Evolutionary conservation across 2,329 filamentous ascomycete species (phyloP).

Genomic region (Fusarium sp.): DNA sequence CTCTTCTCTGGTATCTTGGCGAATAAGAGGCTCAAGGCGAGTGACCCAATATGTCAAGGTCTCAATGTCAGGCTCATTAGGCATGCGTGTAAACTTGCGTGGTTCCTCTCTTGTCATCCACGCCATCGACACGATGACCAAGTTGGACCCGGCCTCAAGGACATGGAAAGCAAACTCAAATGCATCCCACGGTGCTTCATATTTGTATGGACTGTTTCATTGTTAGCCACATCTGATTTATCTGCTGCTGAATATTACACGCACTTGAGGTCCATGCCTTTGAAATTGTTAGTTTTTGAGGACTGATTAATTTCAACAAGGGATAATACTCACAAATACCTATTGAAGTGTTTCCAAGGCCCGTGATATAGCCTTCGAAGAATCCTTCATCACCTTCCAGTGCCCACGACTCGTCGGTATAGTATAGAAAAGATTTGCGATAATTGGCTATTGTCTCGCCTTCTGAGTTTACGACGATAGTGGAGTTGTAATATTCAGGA

Average conservation of each 20-base stretch:
- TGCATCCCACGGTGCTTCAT: slow-evolving; percentile 49
- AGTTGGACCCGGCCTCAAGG: slow-evolving; percentile 62
- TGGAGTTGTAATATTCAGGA: slow-evolving; percentile 65
- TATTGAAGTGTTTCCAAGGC: slow-evolving; percentile 62
- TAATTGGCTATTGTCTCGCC: slow-evolving; percentile 71
- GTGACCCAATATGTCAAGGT: slow-evolving; percentile 80
- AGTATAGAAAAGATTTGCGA: slow-evolving; percentile 67
- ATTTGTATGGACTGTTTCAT: slow-evolving; percentile 48
- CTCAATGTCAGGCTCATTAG: slow-evolving; percentile 73
- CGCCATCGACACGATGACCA: slow-evolving; percentile 80
- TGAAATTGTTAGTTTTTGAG: neutral
- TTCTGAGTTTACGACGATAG: slow-evolving; percentile 63
- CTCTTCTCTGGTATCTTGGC: slow-evolving; percentile 61
- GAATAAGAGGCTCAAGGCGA: slow-evolving; percentile 72
- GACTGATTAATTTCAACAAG: neutral
- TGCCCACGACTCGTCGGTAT: slow-evolving; percentile 70
- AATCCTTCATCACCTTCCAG: slow-evolving; percentile 64
- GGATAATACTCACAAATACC: slow-evolving; percentile 61
- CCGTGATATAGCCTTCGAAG: slow-evolving; percentile 54
- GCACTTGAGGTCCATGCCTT: slow-evolving; percentile 67
- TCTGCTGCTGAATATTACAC: neutral
- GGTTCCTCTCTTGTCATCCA: slow-evolving; percentile 73
- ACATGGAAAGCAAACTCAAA: slow-evolving; percentile 64
- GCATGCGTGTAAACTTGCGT: slow-evolving; percentile 55
- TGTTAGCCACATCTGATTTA: slow-evolving; percentile 6